Percentiles rank a stretch among this genome's conserved stretches.
phyloP scores from a whole-genome alignment of 768 basidiomycete genomes.

The Hebeloma cylindrosporum region DNA sequence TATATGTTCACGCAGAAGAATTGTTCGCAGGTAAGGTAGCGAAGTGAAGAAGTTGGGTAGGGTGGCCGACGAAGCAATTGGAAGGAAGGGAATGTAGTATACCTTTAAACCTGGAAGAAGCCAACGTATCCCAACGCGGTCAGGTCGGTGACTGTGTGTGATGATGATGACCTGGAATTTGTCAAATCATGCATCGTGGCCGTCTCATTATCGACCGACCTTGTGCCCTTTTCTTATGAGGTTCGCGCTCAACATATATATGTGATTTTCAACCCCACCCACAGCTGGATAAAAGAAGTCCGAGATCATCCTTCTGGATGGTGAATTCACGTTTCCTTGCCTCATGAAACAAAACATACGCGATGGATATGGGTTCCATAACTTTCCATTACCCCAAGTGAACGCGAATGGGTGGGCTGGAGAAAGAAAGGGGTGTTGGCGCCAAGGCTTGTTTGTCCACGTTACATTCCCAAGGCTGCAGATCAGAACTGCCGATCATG shows the following conservation, averaged over 20 bases:
- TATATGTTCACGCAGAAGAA: conserved; percentile 83
- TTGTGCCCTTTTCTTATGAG: conserved; percentile 85
- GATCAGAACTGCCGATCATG: neutral
- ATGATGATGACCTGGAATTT: conserved; percentile 80
- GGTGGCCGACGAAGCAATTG: conserved; percentile 90
- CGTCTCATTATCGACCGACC: conserved; percentile 38
- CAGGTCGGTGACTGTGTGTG: conserved; percentile 86
- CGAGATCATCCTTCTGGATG: conserved; percentile 73
- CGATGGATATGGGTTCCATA: conserved; percentile 29
- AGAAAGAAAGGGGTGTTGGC: neutral
- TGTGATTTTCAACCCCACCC: conserved; percentile 96
- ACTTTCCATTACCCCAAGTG: conserved; percentile 9
- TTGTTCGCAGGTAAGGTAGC: conserved; percentile 87
- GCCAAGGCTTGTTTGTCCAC: neutral
- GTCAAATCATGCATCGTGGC: neutral
- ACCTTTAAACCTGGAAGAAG: conserved; percentile 85
- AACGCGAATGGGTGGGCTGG: neutral
- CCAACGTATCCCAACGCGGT: conserved; percentile 89
- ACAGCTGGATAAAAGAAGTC: conserved; percentile 96
- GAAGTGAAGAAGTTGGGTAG: conserved; percentile 93
- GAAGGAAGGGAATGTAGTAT: conserved; percentile 88
- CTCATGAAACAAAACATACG: conserved; percentile 13
- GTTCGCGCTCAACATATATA: conserved; percentile 86
- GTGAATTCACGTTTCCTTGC: neutral
- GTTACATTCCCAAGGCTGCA: neutral